A percentile compares a stretch with the other conserved stretches of the same genome.
phyloP scores from a whole-genome alignment of 2,329 filamentous ascomycete genomes.

The Apiospora koreana region DNA sequence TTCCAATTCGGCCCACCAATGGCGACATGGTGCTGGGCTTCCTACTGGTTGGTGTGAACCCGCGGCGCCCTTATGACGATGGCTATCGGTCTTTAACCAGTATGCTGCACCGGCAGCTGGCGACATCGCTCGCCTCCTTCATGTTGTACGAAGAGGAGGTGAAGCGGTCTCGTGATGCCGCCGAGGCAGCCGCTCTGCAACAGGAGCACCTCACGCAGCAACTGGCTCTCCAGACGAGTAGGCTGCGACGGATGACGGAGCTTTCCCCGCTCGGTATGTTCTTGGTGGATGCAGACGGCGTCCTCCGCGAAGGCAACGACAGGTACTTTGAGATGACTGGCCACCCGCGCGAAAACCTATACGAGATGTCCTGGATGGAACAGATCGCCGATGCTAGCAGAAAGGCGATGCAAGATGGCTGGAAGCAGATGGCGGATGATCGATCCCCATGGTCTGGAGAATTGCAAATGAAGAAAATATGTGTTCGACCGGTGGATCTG shows the following conservation, averaged over 20 bases:
- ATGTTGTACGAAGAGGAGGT: slow-evolving; percentile 68
- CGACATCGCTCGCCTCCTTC: slow-evolving; percentile 63
- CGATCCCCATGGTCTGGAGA: slow-evolving; percentile 40
- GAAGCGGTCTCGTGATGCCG: slow-evolving; percentile 42
- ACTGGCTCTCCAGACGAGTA: slow-evolving; percentile 36
- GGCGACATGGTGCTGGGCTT: slow-evolving; percentile 61
- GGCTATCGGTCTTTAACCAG: slow-evolving; percentile 62
- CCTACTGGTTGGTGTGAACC: slow-evolving; percentile 62
- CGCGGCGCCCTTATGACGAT: slow-evolving; percentile 62
- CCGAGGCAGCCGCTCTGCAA: slow-evolving; percentile 35
- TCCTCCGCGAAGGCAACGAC: slow-evolving; percentile 46
- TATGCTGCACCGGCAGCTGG: slow-evolving; percentile 48
- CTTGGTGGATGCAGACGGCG: slow-evolving; percentile 39
- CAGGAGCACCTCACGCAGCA: slow-evolving; percentile 36
- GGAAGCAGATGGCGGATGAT: slow-evolving; percentile 37
- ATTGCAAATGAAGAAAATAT: slow-evolving; percentile 40
- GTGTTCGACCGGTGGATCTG: slow-evolving; percentile 31
- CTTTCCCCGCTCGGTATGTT: slow-evolving; percentile 40
- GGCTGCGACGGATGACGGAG: slow-evolving; percentile 39
- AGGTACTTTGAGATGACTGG: slow-evolving; percentile 50
- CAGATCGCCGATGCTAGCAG: slow-evolving; percentile 38
- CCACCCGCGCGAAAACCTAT: slow-evolving; percentile 36
- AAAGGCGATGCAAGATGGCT: slow-evolving; percentile 35
- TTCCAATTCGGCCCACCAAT: slow-evolving; percentile 61
- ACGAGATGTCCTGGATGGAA: slow-evolving; percentile 43